phyloP scores from a whole-genome alignment of 2,329 filamentous ascomycete genomes.

The Fusarium hostae region DNA sequence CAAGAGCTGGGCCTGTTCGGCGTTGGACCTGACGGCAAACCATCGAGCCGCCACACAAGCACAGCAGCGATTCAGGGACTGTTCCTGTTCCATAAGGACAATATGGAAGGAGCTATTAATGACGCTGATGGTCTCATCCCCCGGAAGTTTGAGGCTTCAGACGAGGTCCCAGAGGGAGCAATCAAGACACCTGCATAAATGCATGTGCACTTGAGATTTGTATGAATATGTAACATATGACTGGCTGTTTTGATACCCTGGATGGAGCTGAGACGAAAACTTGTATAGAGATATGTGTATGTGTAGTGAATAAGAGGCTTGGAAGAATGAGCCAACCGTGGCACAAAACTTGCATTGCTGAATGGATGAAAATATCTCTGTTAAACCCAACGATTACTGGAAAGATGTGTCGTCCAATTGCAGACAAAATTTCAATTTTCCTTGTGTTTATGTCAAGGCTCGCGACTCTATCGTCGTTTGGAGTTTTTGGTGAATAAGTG shows the following conservation, averaged over 20 bases:
- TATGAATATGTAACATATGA: slow-evolving; percentile 28
- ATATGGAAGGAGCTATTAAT: slow-evolving; percentile 85
- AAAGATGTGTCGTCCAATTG: background rate
- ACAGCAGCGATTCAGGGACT: slow-evolving; percentile 93
- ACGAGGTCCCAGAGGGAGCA: slow-evolving; percentile 50
- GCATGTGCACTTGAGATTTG: slow-evolving; percentile 4
- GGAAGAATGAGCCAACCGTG: background rate
- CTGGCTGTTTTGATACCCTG: slow-evolving; percentile 34
- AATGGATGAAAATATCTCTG: background rate
- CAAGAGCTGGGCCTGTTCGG: slow-evolving; percentile 77
- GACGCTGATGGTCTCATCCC: slow-evolving; percentile 78
- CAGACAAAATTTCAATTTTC: background rate
- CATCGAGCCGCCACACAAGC: slow-evolving; percentile 71
- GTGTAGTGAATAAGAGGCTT: background rate
- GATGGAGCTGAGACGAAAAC: slow-evolving; percentile 5
- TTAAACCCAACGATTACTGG: background rate
- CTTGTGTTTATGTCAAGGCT: background rate
- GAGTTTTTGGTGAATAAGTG: slow-evolving; percentile 4
- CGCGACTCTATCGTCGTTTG: background rate
- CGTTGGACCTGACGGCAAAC: slow-evolving; percentile 59
- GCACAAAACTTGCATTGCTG: background rate
- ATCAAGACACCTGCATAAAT: slow-evolving; percentile 55
- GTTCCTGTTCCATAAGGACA: slow-evolving; percentile 94
- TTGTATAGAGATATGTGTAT: slow-evolving; percentile 8
- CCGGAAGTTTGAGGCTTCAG: slow-evolving; percentile 63